These are phyloP conservation scores for Turnera subulata DNA, from an alignment of 345 rosid species.

Conservation along the genomic window DNA sequence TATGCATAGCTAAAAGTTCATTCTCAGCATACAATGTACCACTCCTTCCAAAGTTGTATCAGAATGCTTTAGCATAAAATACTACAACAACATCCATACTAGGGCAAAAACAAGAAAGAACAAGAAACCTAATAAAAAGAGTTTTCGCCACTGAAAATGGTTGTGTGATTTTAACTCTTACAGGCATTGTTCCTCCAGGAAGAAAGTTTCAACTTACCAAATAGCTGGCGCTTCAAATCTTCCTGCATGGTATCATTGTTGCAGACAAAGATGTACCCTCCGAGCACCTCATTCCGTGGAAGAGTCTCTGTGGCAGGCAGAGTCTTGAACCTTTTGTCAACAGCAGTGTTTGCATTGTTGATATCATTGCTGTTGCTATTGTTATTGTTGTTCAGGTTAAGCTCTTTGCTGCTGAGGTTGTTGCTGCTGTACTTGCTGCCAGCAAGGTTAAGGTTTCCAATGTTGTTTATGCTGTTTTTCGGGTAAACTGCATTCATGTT, in stretches of 20 bases:
- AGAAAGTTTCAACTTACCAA: slow-evolving; percentile 46
- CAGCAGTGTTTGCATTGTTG: slow-evolving; percentile 35
- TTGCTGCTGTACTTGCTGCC: slow-evolving; percentile 67
- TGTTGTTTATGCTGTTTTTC: slow-evolving; percentile 49
- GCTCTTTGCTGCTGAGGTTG: slow-evolving; percentile 46
- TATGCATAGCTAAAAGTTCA: neutral
- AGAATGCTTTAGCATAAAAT: neutral
- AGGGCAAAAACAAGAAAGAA: neutral
- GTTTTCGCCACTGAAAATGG: too few relatives aligned
- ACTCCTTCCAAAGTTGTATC: neutral
- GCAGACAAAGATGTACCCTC: slow-evolving; percentile 97
- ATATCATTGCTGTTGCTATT: slow-evolving; percentile 38
- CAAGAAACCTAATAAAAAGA: too few relatives aligned
- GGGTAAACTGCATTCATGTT: slow-evolving; percentile 67
- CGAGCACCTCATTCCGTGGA: slow-evolving; percentile 93
- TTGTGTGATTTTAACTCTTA: too few relatives aligned
- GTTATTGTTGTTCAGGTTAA: slow-evolving; percentile 34
- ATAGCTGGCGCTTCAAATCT: slow-evolving; percentile 85
- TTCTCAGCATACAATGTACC: neutral
- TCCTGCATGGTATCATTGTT: slow-evolving; percentile 99
- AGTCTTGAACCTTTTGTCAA: slow-evolving; percentile 83
- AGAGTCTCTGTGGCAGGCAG: slow-evolving; percentile 92
- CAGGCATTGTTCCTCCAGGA: too few relatives aligned
- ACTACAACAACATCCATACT: neutral
- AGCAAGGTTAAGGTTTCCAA: slow-evolving; percentile 38